A percentile compares a stretch with the other conserved stretches of the same genome.
These are phyloP conservation scores for Chlamydomonas sphaeroides DNA, from an alignment of 139 green algal genomes.

Conservation along the genomic window DNA sequence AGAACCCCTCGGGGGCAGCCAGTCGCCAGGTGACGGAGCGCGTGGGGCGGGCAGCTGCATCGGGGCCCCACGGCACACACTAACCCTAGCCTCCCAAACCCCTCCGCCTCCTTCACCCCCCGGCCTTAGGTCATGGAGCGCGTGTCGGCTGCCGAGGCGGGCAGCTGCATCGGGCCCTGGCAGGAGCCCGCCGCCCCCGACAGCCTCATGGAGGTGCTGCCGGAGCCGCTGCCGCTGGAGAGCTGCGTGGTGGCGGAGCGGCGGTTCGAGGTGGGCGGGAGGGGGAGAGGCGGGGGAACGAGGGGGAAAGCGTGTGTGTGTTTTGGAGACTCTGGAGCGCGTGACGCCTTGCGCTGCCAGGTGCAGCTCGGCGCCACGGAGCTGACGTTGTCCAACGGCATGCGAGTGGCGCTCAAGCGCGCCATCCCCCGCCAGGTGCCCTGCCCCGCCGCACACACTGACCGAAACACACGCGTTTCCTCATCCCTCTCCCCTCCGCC, in stretches of 20 bases:
- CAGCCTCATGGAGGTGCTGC: constrained; percentile 41
- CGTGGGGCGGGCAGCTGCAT: too few species aligned
- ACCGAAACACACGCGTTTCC: too few species aligned
- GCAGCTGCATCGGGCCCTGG: constrained; percentile 57
- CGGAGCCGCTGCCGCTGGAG: constrained; percentile 12
- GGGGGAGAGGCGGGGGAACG: not conserved
- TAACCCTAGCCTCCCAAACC: too few species aligned
- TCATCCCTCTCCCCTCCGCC: not conserved
- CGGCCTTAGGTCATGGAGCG: constrained; percentile 60
- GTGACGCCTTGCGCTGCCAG: not conserved
- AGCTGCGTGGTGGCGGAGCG: constrained; percentile 40
- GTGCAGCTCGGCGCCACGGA: constrained; percentile 63
- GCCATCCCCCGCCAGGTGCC: too few species aligned
- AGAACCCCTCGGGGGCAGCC: too few species aligned
- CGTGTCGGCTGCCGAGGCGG: constrained; percentile 61
- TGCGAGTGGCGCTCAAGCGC: constrained; percentile 80
- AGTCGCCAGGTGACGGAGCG: too few species aligned
- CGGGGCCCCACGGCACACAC: too few species aligned
- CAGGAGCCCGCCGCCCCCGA: constrained; percentile 52
- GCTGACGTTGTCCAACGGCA: constrained; percentile 83
- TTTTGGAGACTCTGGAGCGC: too few species aligned
- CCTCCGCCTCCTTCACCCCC: too few species aligned
- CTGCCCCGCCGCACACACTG: not conserved
- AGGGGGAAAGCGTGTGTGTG: not conserved
- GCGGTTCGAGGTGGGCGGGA: constrained; percentile 21